Base-by-base conservation (phyloP, 1,284 basidiomycete species). In the Irpex sp. region DNA sequence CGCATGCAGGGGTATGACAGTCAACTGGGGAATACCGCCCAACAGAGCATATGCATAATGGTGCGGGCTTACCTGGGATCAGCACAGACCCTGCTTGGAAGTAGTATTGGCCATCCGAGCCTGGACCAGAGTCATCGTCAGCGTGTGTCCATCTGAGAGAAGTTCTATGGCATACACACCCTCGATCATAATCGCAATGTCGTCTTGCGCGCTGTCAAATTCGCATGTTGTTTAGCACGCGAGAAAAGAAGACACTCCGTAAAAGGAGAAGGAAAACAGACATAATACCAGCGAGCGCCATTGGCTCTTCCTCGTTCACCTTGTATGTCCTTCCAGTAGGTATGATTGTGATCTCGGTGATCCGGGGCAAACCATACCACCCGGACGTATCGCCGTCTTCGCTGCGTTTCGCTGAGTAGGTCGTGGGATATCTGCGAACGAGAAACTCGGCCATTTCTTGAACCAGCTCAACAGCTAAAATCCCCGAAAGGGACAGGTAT, bases 171-270 rank as follows among this genome's bases (percentile, higher is more conserved):
- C 15, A 40, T 40, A 51, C 66, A 59, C 64, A 81, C 88, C 90
- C 81, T 92, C 88, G 36, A 92, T 75, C 88, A 93, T 89, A 11
- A 93, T 71, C 11, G 89, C 89, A 51, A 92, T 77, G 70, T 93
- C 91, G 66, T 93, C 91, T 68, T 91, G 89, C 4, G 85, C 75
- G 38, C 84, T 82, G 59, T 13, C 26, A 49, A 57, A n/a, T 13
- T 5, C 54, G 31, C 54, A 21, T 15, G 38, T 40, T 40, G 38
- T 8, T 40, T 40, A 40, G 15, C 15, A 40, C 38, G n/a, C 5
- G 37, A 26, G 58, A 15, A 56, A 15, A 47, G 15, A 56, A 19
- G 44, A 19, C 6, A 38, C 40, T 34, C 1, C n/a, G 37, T 11
- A 13, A 38, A 34, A 51, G 54, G 61, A 21, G 38, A 31, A 3